Evolutionary conservation across 2,329 filamentous ascomycete species (phyloP).

Genomic region (Gaeumannomyces tritici): DNA sequence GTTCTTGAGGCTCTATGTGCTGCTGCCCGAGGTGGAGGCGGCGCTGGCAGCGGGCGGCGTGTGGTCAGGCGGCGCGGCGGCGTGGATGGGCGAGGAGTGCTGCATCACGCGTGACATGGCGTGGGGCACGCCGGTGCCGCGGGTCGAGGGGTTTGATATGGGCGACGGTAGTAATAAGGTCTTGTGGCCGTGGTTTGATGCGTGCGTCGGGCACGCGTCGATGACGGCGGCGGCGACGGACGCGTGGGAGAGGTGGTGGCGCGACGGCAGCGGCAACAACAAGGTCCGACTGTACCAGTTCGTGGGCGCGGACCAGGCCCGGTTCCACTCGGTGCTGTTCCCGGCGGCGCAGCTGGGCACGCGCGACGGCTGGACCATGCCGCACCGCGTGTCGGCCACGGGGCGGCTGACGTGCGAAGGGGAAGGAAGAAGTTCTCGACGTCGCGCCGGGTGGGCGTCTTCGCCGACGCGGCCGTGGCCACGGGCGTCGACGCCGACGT

Average conservation of each 20-base stretch:
- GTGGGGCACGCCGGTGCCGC: conserved; percentile 40
- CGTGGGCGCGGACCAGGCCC: conserved; percentile 68
- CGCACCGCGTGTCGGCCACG: conserved; percentile 63
- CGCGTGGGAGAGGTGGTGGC: conserved; percentile 71
- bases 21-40: conserved; percentile 53
- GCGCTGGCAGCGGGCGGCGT: conserved; percentile 54
- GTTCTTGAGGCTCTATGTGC: conserved; percentile 58
- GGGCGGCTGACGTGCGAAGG: conserved; percentile 55
- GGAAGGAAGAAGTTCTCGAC: conserved; percentile 67
- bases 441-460: conserved; percentile 63
- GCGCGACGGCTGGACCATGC: conserved; percentile 62
- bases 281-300: conserved; percentile 68
- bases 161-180: conserved; percentile 13
- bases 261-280: conserved; percentile 21
- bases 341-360: conserved; percentile 63
- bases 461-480: conserved; percentile 62
- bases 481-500: conserved; percentile 62
- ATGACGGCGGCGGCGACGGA: conserved; percentile 66
- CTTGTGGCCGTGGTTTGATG: conserved; percentile 51
- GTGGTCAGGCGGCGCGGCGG: conserved; percentile 54
- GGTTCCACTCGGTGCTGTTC: conserved; percentile 69
- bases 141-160: too few relatives aligned
- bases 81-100: conserved; percentile 53
- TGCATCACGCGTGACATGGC: conserved; percentile 65
- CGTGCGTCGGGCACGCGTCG: conserved; percentile 68